phyloP scores from a whole-genome alignment of 2,329 filamentous ascomycete genomes.

The Didymella sp. region DNA sequence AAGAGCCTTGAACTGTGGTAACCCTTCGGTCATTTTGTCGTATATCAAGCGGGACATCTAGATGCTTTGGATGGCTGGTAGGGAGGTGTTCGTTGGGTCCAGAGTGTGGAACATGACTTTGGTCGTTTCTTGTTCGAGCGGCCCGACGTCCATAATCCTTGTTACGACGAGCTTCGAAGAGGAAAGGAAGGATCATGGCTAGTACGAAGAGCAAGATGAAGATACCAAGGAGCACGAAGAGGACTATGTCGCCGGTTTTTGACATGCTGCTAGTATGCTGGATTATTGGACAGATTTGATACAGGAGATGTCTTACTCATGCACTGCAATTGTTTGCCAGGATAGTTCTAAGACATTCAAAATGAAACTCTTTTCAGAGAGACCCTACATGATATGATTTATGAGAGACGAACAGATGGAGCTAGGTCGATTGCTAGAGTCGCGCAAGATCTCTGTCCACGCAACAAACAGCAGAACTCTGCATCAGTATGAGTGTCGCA shows the following conservation, averaged over 20 bases:
- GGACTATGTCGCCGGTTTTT: neutral
- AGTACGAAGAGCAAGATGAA: neutral
- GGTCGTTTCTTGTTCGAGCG: neutral
- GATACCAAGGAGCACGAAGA: neutral
- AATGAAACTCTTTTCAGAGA: neutral
- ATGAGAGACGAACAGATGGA: neutral
- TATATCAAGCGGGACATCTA: neutral
- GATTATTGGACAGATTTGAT: neutral
- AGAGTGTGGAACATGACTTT: too few species aligned
- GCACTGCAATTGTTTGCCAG: too few species aligned
- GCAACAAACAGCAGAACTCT: neutral
- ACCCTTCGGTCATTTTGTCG: neutral
- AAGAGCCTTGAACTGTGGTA: neutral
- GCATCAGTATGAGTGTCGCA: neutral
- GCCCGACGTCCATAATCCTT: neutral
- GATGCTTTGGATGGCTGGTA: neutral
- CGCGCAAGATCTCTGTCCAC: neutral
- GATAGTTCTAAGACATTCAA: neutral
- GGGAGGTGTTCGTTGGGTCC: neutral
- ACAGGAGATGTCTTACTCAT: too few species aligned
- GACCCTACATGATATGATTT: neutral
- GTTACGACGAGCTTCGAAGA: neutral
- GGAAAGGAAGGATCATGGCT: neutral
- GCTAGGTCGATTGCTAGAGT: neutral
- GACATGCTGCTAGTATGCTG: neutral